Evolutionary conservation across 148 eudicot species (phyloP).

Genomic region (Camellia lanceoleosa): DNA sequence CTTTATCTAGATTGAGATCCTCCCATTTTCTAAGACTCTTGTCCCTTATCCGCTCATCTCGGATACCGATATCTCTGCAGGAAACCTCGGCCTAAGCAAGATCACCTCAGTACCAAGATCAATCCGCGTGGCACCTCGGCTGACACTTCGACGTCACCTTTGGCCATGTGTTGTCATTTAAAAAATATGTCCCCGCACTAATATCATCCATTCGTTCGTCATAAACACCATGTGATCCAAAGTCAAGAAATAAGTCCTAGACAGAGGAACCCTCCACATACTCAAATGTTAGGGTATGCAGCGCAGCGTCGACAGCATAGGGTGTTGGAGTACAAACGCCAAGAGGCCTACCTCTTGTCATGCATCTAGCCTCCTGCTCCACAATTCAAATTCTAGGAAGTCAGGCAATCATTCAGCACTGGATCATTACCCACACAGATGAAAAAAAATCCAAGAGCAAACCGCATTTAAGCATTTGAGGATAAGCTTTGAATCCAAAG

Average conservation of each 20-base stretch:
- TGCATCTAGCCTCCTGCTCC: slow-evolving; percentile 88
- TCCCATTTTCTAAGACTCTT: no score
- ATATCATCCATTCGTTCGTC: slow-evolving; percentile 76
- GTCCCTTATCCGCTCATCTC: no score
- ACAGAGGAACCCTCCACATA: slow-evolving; percentile 78
- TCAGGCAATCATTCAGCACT: neutral
- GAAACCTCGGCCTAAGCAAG: no score
- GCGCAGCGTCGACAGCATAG: slow-evolving; percentile 62
- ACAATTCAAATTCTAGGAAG: neutral
- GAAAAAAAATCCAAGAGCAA: slow-evolving; percentile 16
- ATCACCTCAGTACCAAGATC: no score
- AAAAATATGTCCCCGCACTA: slow-evolving; percentile 19
- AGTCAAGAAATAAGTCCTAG: slow-evolving; percentile 71
- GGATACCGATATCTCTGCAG: no score
- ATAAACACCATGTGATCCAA: slow-evolving; percentile 54
- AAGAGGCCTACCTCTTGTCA: slow-evolving; percentile 85
- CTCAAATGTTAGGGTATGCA: slow-evolving; percentile 66
- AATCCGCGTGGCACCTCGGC: no score
- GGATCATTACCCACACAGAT: no score
- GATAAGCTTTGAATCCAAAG: slow-evolving; percentile 83
- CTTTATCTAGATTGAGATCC: no score
- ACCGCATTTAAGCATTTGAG: slow-evolving; percentile 84
- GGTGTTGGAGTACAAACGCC: slow-evolving; percentile 83
- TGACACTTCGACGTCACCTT: no score
- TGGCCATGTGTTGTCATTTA: no score